Conservation (phyloP, 1,139 yeast genomes). For the Candida sp. region DNA sequence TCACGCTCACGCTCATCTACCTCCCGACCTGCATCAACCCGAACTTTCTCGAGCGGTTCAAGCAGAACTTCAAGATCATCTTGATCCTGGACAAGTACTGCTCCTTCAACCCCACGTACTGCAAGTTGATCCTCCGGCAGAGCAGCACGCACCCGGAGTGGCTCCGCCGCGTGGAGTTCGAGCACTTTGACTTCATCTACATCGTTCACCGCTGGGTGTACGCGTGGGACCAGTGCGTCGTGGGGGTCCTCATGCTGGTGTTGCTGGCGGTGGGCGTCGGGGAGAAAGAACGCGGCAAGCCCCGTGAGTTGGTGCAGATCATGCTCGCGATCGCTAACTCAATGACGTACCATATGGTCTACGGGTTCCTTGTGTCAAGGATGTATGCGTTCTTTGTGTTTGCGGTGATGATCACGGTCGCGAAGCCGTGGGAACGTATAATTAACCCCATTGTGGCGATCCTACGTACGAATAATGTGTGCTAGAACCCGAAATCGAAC, state of each 20-base stretch:
- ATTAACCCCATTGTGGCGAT: slow-evolving; percentile 13
- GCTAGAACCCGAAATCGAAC: slow-evolving; percentile 61
- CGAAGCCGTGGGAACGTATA: slow-evolving; percentile 18
- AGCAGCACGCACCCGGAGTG: slow-evolving; percentile 11
- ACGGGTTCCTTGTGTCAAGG: slow-evolving; percentile 21
- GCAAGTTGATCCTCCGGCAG: slow-evolving; percentile 16
- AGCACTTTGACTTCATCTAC: slow-evolving; percentile 20
- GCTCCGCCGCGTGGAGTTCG: slow-evolving; percentile 13
- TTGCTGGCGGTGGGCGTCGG: not conserved
- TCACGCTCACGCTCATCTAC: slow-evolving; percentile 1
- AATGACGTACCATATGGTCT: slow-evolving; percentile 18
- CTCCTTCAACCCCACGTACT: slow-evolving; percentile 17
- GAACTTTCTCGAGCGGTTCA: slow-evolving; percentile 6
- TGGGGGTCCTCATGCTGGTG: not conserved
- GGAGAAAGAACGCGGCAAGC: slow-evolving; percentile 3
- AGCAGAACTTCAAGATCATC: slow-evolving; percentile 17
- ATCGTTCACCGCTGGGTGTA: slow-evolving; percentile 20
- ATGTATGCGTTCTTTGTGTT: slow-evolving; percentile 23
- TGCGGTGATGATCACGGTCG: slow-evolving; percentile 15
- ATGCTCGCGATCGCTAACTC: slow-evolving; percentile 20
- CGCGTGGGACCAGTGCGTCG: slow-evolving; percentile 14
- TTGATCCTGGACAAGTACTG: slow-evolving; percentile 20
- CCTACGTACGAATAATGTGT: slow-evolving; percentile 13
- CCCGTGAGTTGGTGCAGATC: slow-evolving; percentile 17
- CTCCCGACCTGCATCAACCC: slow-evolving; percentile 13